Base-by-base conservation (phyloP, 371 early-diverging fungal species). In the Caulochytrium protostelioides region DNA sequence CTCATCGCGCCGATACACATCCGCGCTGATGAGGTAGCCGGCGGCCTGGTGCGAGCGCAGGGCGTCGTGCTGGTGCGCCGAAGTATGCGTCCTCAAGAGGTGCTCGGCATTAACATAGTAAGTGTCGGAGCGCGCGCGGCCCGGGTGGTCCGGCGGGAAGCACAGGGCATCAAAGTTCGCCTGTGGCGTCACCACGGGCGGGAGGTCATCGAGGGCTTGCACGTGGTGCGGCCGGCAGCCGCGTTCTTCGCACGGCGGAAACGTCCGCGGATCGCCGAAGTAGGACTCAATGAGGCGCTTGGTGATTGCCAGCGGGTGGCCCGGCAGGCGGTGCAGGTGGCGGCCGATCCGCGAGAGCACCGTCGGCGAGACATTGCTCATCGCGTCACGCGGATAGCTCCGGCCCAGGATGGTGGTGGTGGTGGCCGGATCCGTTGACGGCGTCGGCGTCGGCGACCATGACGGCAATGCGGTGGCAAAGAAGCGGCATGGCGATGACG, bases 1-100 rank as follows among this genome's bases (percentile, higher is more conserved):
- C 50, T 95, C 91, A 46, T 95, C 97, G 18, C 91, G 70, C n/a
- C 97, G 62, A 56, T 90, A 95, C 8, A 91, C 92, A 54, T 95
- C 97, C 12, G 86, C 94, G 13, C 77, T 74, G 17, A 89, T 66
- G 23, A 87, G 63, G 50, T 87, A 78, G 22, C 48, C 65, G 43
- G 41, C 38, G 3, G 43, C 18, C 13, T 38, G 32, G 22, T 22
- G 22, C 24, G 10, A 41, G 1, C 47, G 50, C 37, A 92, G 46
- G 9, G 78, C 67, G 39, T 82, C 62, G 9, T 72, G 54, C 46
- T 95, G 90, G 49, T 95, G 91, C 1, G 92, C 90, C 1, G 90
- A 85, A 0, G 90, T 85, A 44, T 95, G 97, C 1, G 92, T 85
- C 22, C 94, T 70, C 34, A 95, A 57, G 38, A 95, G 67, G 21